A percentile compares a stretch with the other conserved stretches of the same genome.
phyloP scores from a whole-genome alignment of 2,329 filamentous ascomycete species.

The Metarhizium brunneum region DNA sequence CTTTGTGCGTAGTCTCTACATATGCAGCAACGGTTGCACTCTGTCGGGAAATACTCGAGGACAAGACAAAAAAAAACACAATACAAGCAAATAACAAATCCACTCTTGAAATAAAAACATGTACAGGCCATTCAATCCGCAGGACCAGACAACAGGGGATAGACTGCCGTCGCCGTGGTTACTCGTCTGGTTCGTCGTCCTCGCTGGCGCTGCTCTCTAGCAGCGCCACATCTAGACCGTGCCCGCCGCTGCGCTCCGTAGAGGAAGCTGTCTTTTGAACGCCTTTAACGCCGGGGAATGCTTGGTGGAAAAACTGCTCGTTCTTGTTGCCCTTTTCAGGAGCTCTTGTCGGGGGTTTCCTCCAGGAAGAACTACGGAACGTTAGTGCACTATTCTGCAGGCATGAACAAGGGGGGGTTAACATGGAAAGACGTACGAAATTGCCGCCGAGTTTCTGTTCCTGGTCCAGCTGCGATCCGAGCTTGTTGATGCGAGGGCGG shows the following conservation, averaged over 20 bases:
- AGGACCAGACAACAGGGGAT: constrained; percentile 60
- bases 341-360: constrained; percentile 49
- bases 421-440: constrained; percentile 54
- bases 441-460: constrained; percentile 93
- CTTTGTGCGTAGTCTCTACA: background rate
- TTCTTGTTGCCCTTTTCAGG: constrained; percentile 45
- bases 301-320: constrained; percentile 18
- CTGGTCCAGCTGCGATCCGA: constrained; percentile 89
- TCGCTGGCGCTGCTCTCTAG: constrained; percentile 46
- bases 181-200: constrained; percentile 58
- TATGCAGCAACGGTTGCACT: background rate
- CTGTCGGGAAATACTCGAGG: background rate
- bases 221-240: constrained; percentile 23
- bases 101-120: constrained; percentile 2
- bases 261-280: constrained; percentile 20
- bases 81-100: background rate
- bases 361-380: constrained; percentile 79
- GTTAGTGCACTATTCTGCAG: constrained; percentile 10
- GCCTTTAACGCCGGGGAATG: constrained; percentile 37
- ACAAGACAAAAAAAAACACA: background rate
- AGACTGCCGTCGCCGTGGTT: constrained; percentile 49
- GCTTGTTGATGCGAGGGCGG: constrained; percentile 97
- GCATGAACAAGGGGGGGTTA: background rate
- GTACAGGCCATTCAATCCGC: constrained; percentile 18
- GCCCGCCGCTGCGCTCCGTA: constrained; percentile 19